Base-by-base conservation (phyloP, 2,329 filamentous ascomycete genomes). In the Colletotrichum lupini region DNA sequence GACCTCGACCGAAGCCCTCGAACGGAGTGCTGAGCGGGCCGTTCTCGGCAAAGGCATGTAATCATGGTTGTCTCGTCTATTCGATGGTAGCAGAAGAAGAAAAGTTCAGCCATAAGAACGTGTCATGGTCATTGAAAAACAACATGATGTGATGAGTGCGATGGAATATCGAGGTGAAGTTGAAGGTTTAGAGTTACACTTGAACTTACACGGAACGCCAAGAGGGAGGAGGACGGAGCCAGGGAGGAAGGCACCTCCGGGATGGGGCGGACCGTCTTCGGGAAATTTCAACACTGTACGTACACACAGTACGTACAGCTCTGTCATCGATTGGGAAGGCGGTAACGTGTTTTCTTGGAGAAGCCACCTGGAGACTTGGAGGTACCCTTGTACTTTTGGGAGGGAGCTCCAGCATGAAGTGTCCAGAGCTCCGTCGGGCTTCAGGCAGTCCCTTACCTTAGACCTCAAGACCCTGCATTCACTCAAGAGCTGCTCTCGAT, bases 331-430 rank as follows among this genome's bases (percentile, higher is more conserved):
- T 65, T n/a, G 5, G 60, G 67, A 73, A 71, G 71, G 71, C 71
- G 71, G 71, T 73, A 46, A 66, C 55, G 56, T 66, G 26, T 57
- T 42, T 57, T 52, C 61, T 26, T 61, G 12, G 56, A 73, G 71
- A 73, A 73, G 71, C 55, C 71, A 73, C 67, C 22, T 73, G 67
- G 60, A 60, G 59, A 32, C 30, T 46, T 26, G 55, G 26, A 56
- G 56, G 53, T 56, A 28, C 53, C 16, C 3, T 42, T 5, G 37
- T 42, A 42, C 37, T 19, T 16, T 16, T 16, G 14, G 37, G 53
- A 56, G 42, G 35, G 58, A 70, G 70, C 70, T 73, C 67, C 58
- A 63, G 42, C 14, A 58, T 32, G 19, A 49, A 49, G 42, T 49
- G 65, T 69, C 55, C n/a, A 60, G 46, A 71, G 61, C 42, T 70